Percentiles rank a stretch among this genome's conserved stretches.
phyloP scores from a whole-genome alignment of 2,329 filamentous ascomycete genomes.

The Chrysoporthe deuterocubensis region DNA sequence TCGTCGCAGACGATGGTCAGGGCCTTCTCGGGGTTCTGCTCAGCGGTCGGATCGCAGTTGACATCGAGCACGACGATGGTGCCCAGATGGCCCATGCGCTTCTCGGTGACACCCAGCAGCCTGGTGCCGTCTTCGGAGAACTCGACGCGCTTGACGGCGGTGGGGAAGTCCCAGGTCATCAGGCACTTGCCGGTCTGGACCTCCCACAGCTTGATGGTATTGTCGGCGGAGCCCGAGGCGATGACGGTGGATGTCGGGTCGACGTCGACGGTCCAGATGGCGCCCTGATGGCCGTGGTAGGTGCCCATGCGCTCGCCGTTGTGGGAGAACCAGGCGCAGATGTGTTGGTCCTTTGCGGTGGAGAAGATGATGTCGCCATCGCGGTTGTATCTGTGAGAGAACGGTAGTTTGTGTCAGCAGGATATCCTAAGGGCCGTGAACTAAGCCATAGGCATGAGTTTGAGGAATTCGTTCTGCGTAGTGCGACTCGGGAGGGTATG shows the following conservation, averaged over 20 bases:
- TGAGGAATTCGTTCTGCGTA: constrained; percentile 15
- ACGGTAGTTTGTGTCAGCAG: constrained; percentile 12
- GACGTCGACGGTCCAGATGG: constrained; percentile 98
- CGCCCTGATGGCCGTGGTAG: constrained; percentile 95
- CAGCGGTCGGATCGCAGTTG: constrained; percentile 73
- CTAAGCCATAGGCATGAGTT: not conserved
- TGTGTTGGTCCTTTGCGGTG: constrained; percentile 92
- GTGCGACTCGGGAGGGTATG: constrained; percentile 18
- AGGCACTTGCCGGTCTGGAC: constrained; percentile 89
- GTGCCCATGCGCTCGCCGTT: constrained; percentile 98
- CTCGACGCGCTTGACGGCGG: constrained; percentile 96
- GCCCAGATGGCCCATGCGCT: constrained; percentile 94
- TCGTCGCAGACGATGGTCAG: constrained; percentile 92
- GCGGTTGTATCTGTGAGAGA: constrained; percentile 71
- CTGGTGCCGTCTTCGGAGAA: constrained; percentile 93
- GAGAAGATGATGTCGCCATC: constrained; percentile 98
- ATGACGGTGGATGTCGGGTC: constrained; percentile 90
- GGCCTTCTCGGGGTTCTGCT: constrained; percentile 81
- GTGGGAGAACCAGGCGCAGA: constrained; percentile 96
- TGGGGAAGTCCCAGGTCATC: constrained; percentile 97
- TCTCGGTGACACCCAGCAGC: constrained; percentile 94
- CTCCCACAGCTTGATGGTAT: constrained; percentile 97
- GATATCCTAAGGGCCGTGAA: not conserved
- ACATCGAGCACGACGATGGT: constrained; percentile 94
- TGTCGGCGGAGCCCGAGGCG: constrained; percentile 95